Evolutionary conservation across 257 asterid species (phyloP).

Genomic region (Solanum pinnatisectum): DNA sequence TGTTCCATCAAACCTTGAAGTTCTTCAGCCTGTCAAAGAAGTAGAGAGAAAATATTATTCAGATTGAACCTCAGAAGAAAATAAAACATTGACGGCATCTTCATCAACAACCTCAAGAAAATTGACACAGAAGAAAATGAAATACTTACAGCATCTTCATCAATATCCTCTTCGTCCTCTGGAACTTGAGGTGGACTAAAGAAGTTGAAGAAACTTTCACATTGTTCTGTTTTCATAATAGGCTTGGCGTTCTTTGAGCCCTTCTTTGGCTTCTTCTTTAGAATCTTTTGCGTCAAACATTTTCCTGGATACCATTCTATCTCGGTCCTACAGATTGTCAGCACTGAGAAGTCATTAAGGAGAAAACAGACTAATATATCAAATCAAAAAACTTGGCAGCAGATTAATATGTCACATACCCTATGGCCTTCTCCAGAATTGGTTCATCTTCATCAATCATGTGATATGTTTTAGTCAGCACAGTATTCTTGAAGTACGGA

Average conservation of each 20-base stretch:
- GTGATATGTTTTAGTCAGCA: conserved; percentile 68
- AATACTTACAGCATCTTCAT: conserved; percentile 16
- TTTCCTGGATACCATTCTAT: conserved; percentile 16
- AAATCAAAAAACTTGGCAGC: background rate
- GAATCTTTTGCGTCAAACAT: conserved; percentile 14
- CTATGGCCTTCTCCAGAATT: conserved; percentile 47
- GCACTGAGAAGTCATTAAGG: background rate
- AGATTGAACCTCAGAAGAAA: background rate
- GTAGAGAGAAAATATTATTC: background rate
- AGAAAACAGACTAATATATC: background rate
- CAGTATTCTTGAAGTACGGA: conserved; percentile 61
- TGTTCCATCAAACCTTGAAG: conserved; percentile 86
- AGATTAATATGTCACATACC: background rate
- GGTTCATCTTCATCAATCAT: conserved; percentile 96
- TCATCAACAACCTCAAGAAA: conserved; percentile 6
- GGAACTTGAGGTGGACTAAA: conserved; percentile 21
- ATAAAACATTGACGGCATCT: conserved; percentile 40
- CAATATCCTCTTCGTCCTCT: conserved; percentile 56
- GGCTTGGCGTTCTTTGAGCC: conserved; percentile 66
- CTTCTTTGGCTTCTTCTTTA: conserved; percentile 67
- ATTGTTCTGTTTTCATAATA: conserved; percentile 12
- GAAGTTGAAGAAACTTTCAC: conserved; percentile 19
- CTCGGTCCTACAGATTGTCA: conserved; percentile 3
- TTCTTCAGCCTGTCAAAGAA: conserved; percentile 61
- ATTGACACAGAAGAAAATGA: background rate